Percentiles rank a stretch among this genome's conserved stretches.
Conservation (phyloP, 257 asterid species). For the Nemophila menziesii region DNA sequence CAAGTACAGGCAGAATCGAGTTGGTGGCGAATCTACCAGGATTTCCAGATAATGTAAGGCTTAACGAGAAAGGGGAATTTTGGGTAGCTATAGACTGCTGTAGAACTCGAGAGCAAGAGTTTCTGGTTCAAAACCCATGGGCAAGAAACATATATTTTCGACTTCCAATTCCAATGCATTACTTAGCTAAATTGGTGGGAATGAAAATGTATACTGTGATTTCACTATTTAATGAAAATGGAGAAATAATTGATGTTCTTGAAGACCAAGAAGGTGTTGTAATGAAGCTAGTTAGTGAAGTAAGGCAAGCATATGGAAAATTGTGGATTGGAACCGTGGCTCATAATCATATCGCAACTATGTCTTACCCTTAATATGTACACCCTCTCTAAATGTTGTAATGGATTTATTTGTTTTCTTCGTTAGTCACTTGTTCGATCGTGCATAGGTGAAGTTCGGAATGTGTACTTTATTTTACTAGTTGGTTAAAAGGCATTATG, state of each 20-base stretch:
- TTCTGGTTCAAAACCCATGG: slow-evolving; percentile 54
- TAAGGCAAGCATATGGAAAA: slow-evolving; percentile 57
- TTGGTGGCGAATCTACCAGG: slow-evolving; percentile 64
- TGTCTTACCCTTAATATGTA: slow-evolving; percentile 43
- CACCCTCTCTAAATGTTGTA: too few species aligned
- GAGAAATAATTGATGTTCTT: slow-evolving; percentile 71
- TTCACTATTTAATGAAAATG: slow-evolving; percentile 40
- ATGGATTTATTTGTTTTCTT: too few species aligned
- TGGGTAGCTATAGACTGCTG: slow-evolving; percentile 97
- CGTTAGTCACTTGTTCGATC: too few species aligned
- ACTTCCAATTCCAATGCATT: slow-evolving; percentile 59
- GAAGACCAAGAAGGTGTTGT: slow-evolving; percentile 71
- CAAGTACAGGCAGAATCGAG: slow-evolving; percentile 36
- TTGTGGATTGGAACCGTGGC: slow-evolving; percentile 95
- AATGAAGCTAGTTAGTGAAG: slow-evolving; percentile 89
- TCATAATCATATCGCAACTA: slow-evolving; percentile 81
- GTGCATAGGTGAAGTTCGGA: too few species aligned
- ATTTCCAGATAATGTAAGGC: slow-evolving; percentile 70
- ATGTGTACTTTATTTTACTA: too few species aligned
- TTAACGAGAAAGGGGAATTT: slow-evolving; percentile 52
- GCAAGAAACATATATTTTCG: slow-evolving; percentile 59
- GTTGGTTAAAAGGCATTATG: too few species aligned
- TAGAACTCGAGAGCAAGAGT: slow-evolving; percentile 55
- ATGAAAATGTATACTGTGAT: slow-evolving; percentile 69
- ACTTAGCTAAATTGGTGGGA: slow-evolving; percentile 50